phyloP scores from a whole-genome alignment of 495 filamentous ascomycete species.

The Tuber aestivum region DNA sequence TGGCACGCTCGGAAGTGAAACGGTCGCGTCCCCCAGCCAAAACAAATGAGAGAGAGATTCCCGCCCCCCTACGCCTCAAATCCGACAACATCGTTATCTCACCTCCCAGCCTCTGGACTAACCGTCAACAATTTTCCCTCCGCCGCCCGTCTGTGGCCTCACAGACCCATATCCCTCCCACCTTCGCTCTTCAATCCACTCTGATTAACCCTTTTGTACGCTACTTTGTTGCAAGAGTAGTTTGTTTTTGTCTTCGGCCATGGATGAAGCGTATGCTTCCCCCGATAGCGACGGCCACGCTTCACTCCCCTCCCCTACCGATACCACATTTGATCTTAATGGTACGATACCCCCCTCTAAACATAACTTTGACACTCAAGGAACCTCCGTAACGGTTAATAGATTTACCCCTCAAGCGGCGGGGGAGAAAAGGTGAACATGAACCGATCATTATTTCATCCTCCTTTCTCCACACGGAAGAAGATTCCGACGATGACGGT shows the following conservation, averaged over 20 bases:
- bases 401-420: constrained; percentile 26
- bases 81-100: not conserved
- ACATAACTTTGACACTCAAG: not conserved
- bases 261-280: constrained; percentile 41
- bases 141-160: not conserved
- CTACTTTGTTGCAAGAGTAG: constrained; percentile 4
- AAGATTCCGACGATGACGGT: constrained; percentile 18
- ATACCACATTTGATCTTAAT: constrained; percentile 39
- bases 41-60: not conserved
- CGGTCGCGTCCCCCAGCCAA: constrained; percentile 2
- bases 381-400: constrained; percentile 1
- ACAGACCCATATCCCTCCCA: not conserved
- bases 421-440: constrained; percentile 11
- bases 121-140: not conserved
- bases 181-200: not conserved
- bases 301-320: constrained; percentile 39
- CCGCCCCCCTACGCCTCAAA: not conserved
- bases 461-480: constrained; percentile 18
- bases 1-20: not conserved
- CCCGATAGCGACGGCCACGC: constrained; percentile 42
- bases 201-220: not conserved
- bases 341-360: constrained; percentile 15
- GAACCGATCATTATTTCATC: constrained; percentile 16
- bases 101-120: not conserved
- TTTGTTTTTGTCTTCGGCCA: constrained; percentile 15